These are phyloP conservation scores for Teratosphaeria epicoccoides DNA, from an alignment of 2,329 filamentous ascomycete species.

Conservation along the genomic window DNA sequence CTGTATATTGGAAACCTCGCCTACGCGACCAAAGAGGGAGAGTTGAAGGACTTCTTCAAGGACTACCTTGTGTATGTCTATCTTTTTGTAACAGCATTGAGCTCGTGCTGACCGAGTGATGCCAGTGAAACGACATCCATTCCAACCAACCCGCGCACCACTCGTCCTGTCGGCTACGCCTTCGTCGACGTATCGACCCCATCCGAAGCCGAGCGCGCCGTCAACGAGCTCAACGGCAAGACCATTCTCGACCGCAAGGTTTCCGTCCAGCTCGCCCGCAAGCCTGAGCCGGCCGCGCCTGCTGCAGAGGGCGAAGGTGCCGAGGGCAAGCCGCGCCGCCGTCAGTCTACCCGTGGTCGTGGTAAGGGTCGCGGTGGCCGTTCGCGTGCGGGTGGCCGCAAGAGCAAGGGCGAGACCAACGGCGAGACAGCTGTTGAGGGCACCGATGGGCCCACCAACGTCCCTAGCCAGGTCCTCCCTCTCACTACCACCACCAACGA, in stretches of 20 bases:
- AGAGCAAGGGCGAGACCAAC: slow-evolving; percentile 27
- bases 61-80: slow-evolving; percentile 91
- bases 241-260: slow-evolving; percentile 98
- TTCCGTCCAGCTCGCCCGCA: slow-evolving; percentile 95
- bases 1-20: slow-evolving; percentile 99
- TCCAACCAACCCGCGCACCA: slow-evolving; percentile 97
- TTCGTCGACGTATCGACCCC: slow-evolving; percentile 97
- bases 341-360: slow-evolving; percentile 45
- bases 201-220: slow-evolving; percentile 88
- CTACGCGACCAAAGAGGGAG: slow-evolving; percentile 99
- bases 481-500: slow-evolving; percentile 44
- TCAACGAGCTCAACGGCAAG: slow-evolving; percentile 89
- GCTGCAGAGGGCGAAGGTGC: slow-evolving; percentile 63
- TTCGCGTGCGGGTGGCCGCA: slow-evolving; percentile 52
- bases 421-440: slow-evolving; percentile 33
- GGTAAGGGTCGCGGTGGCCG: slow-evolving; percentile 53
- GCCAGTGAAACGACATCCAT: slow-evolving; percentile 94
- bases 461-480: slow-evolving; percentile 40
- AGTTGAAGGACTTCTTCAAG: slow-evolving; percentile 99
- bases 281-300: slow-evolving; percentile 80
- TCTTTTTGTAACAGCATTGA: slow-evolving; percentile 6
- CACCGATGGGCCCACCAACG: slow-evolving; percentile 40
- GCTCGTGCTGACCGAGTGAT: slow-evolving; percentile 6
- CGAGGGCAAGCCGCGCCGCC: slow-evolving; percentile 51
- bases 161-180: slow-evolving; percentile 95